phyloP scores from a whole-genome alignment of 768 basidiomycete genomes.

The Lactifluus piperatus region DNA sequence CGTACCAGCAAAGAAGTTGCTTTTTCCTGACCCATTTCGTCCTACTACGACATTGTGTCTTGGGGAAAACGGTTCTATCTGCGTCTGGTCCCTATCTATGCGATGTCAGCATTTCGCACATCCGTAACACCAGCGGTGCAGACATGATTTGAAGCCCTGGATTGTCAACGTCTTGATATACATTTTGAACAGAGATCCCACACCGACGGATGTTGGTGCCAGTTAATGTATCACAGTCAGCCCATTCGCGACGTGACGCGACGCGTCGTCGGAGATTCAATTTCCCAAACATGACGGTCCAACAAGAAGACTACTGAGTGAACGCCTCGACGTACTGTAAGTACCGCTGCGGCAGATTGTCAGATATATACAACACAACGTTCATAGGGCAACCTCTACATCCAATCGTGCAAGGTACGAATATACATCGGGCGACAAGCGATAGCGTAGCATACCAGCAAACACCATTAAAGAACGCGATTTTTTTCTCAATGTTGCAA shows the following conservation, averaged over 20 bases:
- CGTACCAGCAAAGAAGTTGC: conserved; percentile 94
- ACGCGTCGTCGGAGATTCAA: conserved; percentile 13
- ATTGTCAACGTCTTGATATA: conserved; percentile 86
- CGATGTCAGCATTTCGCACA: not conserved
- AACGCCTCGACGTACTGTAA: too few species aligned
- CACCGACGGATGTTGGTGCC: not conserved
- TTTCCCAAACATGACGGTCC: too few species aligned
- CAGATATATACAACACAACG: not conserved
- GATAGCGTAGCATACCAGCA: conserved; percentile 79
- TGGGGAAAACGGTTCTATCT: conserved; percentile 91
- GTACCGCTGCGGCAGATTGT: not conserved
- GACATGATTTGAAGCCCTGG: conserved; percentile 98
- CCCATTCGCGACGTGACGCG: conserved; percentile 8
- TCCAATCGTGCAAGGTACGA: conserved; percentile 79
- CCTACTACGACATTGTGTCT: conserved; percentile 96
- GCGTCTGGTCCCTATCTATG: conserved; percentile 77
- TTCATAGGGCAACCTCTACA: conserved; percentile 72
- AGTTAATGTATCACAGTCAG: too few species aligned
- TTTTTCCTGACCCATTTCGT: conserved; percentile 95
- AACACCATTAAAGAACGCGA: conserved; percentile 83
- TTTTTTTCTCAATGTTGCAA: conserved; percentile 63
- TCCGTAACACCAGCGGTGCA: conserved; percentile 23
- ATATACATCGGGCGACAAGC: conserved; percentile 87
- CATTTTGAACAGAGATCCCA: conserved; percentile 32
- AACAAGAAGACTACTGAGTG: too few species aligned